These are phyloP conservation scores for Primulina tabacum DNA, from an alignment of 257 asterid species.

Conservation along the genomic window DNA sequence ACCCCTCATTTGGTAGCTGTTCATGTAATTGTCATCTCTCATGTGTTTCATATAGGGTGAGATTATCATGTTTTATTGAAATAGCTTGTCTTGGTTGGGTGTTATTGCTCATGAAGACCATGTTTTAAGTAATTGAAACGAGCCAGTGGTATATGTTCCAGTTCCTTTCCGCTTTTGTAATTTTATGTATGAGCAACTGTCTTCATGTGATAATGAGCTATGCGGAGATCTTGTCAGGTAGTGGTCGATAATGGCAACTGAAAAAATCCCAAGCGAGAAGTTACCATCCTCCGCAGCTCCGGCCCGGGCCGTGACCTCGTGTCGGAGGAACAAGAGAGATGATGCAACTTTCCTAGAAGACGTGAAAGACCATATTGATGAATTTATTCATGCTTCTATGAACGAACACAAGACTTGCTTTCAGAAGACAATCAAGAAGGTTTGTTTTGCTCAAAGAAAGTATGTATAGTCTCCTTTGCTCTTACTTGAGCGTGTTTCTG, in stretches of 20 bases:
- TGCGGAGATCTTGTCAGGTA: neutral
- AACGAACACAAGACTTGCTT: slow-evolving; percentile 95
- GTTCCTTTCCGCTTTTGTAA: neutral
- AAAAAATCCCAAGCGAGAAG: slow-evolving; percentile 31
- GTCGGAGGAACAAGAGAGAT: slow-evolving; percentile 77
- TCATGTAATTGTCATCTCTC: neutral
- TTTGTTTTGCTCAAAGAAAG: slow-evolving; percentile 13
- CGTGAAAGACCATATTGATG: slow-evolving; percentile 78
- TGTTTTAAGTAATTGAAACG: too few relatives aligned
- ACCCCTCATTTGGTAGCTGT: neutral
- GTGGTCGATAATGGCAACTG: slow-evolving; percentile 41
- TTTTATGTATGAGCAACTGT: neutral
- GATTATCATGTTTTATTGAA: too few relatives aligned
- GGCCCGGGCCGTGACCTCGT: slow-evolving; percentile 53
- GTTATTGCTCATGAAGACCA: too few relatives aligned
- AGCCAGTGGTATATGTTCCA: neutral
- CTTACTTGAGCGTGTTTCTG: neutral
- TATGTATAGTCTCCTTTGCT: neutral
- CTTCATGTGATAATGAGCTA: neutral
- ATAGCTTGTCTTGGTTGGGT: too few relatives aligned
- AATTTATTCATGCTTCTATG: slow-evolving; percentile 82
- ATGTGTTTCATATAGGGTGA: too few relatives aligned
- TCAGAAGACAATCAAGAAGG: slow-evolving; percentile 81
- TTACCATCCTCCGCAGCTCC: slow-evolving; percentile 38
- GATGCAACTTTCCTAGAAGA: slow-evolving; percentile 69